Evolutionary conservation across 345 rosid species (phyloP), one percentile per base, ranked within the genome.

Genomic region (Pugionium cornutum): DNA sequence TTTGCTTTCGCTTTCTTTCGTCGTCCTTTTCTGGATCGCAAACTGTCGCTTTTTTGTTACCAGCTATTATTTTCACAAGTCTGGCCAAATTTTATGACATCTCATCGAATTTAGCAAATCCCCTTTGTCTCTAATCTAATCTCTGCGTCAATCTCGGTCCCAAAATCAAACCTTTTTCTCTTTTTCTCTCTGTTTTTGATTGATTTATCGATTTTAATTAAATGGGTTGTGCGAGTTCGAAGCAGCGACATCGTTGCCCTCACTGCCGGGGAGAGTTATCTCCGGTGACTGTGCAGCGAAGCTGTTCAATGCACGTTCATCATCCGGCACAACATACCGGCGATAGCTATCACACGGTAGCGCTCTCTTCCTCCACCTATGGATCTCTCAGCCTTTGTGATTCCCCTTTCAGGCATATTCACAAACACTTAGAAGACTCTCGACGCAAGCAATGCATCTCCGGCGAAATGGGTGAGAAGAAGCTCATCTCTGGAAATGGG

Each of bases 191-290:
- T 6, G 37, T 55, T 58, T 59, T 27, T 5, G 9, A 32, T 18
- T 18, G 25, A 42, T 55, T 34, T 1, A n/a, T 45, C 4, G 4
- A 6, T 18, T 7, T 18, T 18, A 18, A 18, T 18, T 18, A 18
- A 18, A 92, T 92, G 98, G 98, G 98, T 34, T 92, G 98, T 41
- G 95, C 88, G 25, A 80, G 80, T 73, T 92, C 97, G 1, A 92
- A 88, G 75, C 76, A 85, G 31, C 69, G 26, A 33, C 84, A 81
- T 73, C 82, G 87, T 31, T 92, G 97, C 78, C 70, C 76, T 51
- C 84, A 87, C 75, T 92, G 98, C 82, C 78, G 45, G 64, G 40
- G 75, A 18, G 87, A 82, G 1, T 84, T 71, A 58, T 86, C 94
- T 9, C 91, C 96, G 69, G 82, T 78, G 70, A 69, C 74, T 2